Conservation (phyloP, 2,329 filamentous ascomycete species). For the Phaeosphaeriaceae sp. region DNA sequence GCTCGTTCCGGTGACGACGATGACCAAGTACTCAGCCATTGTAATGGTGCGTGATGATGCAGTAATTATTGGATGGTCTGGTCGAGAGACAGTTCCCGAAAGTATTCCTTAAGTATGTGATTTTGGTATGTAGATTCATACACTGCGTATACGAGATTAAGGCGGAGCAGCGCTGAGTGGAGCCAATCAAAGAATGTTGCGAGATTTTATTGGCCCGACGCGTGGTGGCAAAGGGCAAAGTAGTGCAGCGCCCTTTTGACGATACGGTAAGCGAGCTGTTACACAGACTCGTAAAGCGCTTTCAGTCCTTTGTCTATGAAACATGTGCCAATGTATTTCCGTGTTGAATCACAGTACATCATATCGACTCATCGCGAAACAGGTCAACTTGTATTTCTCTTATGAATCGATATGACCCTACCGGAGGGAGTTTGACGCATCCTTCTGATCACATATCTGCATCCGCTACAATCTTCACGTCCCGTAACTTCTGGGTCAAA, state of each 20-base stretch:
- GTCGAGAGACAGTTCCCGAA: neutral
- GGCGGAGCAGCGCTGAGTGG: neutral
- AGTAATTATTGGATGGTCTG: neutral
- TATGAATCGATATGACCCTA: too few relatives aligned
- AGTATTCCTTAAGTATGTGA: neutral
- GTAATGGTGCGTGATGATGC: neutral
- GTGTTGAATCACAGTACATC: neutral
- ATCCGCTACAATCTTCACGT: too few relatives aligned
- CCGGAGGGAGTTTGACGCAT: too few relatives aligned
- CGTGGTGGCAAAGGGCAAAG: neutral
- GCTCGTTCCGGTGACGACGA: conserved; percentile 32
- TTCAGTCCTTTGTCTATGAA: too few relatives aligned
- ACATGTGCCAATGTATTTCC: neutral
- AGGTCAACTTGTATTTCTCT: too few relatives aligned
- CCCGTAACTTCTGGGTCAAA: neutral
- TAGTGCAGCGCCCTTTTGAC: neutral
- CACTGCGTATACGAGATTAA: neutral
- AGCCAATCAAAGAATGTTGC: neutral
- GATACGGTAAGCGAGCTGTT: neutral
- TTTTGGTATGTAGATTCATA: neutral
- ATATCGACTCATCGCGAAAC: neutral
- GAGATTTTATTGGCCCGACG: neutral
- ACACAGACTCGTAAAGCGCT: neutral
- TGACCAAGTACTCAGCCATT: conserved; percentile 20
- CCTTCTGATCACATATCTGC: too few relatives aligned